phyloP scores from a whole-genome alignment of 495 filamentous ascomycete species.

The Penicillium longicatenatum region DNA sequence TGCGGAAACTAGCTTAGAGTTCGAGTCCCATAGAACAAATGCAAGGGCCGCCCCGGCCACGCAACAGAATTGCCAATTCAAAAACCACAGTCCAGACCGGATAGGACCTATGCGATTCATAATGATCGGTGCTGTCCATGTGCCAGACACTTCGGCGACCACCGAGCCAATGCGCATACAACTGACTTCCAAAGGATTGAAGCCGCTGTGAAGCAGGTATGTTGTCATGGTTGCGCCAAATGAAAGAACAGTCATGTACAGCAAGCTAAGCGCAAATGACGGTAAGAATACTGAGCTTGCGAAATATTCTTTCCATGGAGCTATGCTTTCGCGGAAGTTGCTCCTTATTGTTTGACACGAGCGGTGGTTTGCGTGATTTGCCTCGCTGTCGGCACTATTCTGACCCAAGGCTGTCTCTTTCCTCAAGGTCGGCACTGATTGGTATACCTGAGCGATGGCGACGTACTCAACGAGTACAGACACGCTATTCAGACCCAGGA shows the following conservation, averaged over 20 bases:
- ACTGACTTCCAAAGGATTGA: conserved; percentile 54
- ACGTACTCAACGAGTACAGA: conserved; percentile 58
- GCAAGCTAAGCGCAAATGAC: conserved; percentile 54
- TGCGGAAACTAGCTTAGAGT: conserved; percentile 37
- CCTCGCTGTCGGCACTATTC: conserved; percentile 4
- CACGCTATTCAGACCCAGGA: conserved; percentile 37
- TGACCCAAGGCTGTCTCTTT: conserved; percentile 4
- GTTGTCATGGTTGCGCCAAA: conserved; percentile 63
- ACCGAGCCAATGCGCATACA: conserved; percentile 54
- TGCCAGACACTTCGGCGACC: conserved; percentile 50
- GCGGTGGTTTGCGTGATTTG: neutral
- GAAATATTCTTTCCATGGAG: conserved; percentile 44
- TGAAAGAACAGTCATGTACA: conserved; percentile 61
- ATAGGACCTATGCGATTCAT: conserved; percentile 59
- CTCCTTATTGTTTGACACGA: neutral
- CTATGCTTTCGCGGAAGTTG: conserved; percentile 15
- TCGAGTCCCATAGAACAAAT: conserved; percentile 39
- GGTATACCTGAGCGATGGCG: conserved; percentile 56
- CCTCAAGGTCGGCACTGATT: conserved; percentile 39
- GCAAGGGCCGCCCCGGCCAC: conserved; percentile 43
- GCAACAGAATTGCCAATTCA: conserved; percentile 61
- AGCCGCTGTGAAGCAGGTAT: conserved; percentile 57
- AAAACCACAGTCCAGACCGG: conserved; percentile 63
- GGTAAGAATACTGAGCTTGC: conserved; percentile 49
- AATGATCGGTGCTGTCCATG: conserved; percentile 50